A percentile compares a stretch with the other conserved stretches of the same genome.
Conservation (phyloP, 805 yeast genomes). For the Pichia exigua region DNA sequence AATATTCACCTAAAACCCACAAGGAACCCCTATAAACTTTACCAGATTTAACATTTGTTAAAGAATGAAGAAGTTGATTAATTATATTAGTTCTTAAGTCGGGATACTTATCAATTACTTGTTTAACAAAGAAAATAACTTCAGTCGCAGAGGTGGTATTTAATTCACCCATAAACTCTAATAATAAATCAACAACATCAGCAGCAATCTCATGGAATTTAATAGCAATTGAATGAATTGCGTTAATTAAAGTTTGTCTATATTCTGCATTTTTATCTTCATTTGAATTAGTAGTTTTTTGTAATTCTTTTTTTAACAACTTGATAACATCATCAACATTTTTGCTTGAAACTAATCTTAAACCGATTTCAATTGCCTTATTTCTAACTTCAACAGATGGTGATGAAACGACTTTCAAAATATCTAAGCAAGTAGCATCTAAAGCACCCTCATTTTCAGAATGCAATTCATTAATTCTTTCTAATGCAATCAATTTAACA, state of each 20-base stretch:
- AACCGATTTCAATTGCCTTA: conserved; percentile 79
- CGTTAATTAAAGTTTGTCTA: conserved; percentile 78
- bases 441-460: conserved; percentile 70
- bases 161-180: conserved; percentile 81
- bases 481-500: conserved; percentile 86
- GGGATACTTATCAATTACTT: conserved; percentile 89
- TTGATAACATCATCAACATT: conserved; percentile 92
- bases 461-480: conserved; percentile 73
- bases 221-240: conserved; percentile 85
- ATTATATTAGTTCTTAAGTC: conserved; percentile 61
- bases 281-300: conserved; percentile 57
- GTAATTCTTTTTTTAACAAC: conserved; percentile 84
- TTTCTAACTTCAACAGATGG: conserved; percentile 88
- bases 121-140: conserved; percentile 85
- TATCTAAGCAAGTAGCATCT: conserved; percentile 77
- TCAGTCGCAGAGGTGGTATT: conserved; percentile 82
- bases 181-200: conserved; percentile 76
- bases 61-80: conserved; percentile 49
- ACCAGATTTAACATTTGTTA: conserved; percentile 70
- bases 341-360: conserved; percentile 72
- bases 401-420: conserved; percentile 75
- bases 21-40: conserved; percentile 89
- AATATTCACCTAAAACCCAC: conserved; percentile 95
- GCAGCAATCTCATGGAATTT: conserved; percentile 87
- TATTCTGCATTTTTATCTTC: conserved; percentile 82